A percentile compares a stretch with the other conserved stretches of the same genome.
phyloP scores from a whole-genome alignment of 2,329 filamentous ascomycete genomes.

The Capronia epimyces region DNA sequence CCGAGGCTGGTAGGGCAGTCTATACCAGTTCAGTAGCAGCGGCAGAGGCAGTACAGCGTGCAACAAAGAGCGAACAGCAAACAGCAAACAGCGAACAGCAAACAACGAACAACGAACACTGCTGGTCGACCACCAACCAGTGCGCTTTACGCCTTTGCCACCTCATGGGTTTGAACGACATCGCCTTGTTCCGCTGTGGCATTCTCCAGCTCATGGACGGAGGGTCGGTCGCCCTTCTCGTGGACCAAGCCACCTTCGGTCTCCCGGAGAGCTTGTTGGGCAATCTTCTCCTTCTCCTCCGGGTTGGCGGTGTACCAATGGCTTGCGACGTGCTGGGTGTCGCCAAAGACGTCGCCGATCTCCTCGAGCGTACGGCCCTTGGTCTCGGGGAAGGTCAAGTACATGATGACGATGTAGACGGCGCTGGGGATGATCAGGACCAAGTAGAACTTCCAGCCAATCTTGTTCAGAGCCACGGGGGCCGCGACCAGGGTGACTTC shows the following conservation, averaged over 20 bases:
- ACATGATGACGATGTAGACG: slow-evolving; percentile 32
- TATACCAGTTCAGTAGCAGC: no score
- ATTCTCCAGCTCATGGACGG: background rate
- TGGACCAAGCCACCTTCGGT: slow-evolving; percentile 16
- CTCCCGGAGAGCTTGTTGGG: slow-evolving; percentile 13
- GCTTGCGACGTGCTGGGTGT: slow-evolving; percentile 30
- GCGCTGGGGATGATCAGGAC: slow-evolving; percentile 27
- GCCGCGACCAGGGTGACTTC: slow-evolving; percentile 26
- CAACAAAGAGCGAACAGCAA: no score
- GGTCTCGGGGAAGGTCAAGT: slow-evolving; percentile 32
- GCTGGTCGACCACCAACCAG: no score
- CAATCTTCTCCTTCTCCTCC: slow-evolving; percentile 29
- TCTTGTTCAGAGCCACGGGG: slow-evolving; percentile 33
- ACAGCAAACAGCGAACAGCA: no score
- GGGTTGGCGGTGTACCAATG: slow-evolving; percentile 28
- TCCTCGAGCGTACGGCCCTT: slow-evolving; percentile 34
- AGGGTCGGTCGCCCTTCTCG: slow-evolving; percentile 6
- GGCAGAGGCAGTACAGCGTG: no score
- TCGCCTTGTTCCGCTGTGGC: background rate
- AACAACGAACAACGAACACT: no score
- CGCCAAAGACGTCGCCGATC: slow-evolving; percentile 31
- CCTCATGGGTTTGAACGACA: background rate
- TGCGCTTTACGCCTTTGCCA: background rate
- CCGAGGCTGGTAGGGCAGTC: no score
- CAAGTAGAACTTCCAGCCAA: slow-evolving; percentile 35